phyloP scores from a whole-genome alignment of 768 basidiomycete genomes.

The Dentipellis fragilis region DNA sequence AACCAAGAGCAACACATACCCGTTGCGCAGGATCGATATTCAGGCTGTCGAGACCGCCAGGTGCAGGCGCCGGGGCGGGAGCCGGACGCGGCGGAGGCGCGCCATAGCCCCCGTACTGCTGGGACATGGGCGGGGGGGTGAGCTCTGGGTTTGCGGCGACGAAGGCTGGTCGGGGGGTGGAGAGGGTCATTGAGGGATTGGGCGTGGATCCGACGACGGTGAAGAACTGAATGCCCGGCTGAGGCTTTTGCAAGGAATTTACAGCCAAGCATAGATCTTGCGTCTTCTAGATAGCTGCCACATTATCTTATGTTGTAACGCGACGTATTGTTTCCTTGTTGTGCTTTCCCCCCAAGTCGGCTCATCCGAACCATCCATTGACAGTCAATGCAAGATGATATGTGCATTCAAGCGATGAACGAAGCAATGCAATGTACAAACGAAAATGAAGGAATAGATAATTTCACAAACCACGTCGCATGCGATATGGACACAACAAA shows the following conservation, averaged over 20 bases:
- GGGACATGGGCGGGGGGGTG: constrained; percentile 17
- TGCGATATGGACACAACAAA: background rate
- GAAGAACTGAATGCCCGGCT: background rate
- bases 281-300: too few species aligned
- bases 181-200: constrained; percentile 16
- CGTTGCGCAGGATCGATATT: constrained; percentile 12
- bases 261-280: too few species aligned
- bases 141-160: constrained; percentile 16
- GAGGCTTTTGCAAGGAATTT: too few species aligned
- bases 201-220: constrained; percentile 8
- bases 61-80: constrained; percentile 20
- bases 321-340: too few species aligned
- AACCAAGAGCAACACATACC: constrained; percentile 3
- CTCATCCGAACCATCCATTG: too few species aligned
- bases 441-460: too few species aligned
- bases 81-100: constrained; percentile 17
- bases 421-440: too few species aligned
- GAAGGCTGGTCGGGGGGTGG: constrained; percentile 18
- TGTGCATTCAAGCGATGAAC: too few species aligned
- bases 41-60: constrained; percentile 18
- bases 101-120: constrained; percentile 15
- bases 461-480: too few species aligned
- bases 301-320: too few species aligned
- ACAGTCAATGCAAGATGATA: too few species aligned
- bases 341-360: too few species aligned